Evolutionary conservation across 2,329 filamentous ascomycete genomes (phyloP), one percentile per base, ranked within the genome.

Genomic region (Cytospora paraplurivora): DNA sequence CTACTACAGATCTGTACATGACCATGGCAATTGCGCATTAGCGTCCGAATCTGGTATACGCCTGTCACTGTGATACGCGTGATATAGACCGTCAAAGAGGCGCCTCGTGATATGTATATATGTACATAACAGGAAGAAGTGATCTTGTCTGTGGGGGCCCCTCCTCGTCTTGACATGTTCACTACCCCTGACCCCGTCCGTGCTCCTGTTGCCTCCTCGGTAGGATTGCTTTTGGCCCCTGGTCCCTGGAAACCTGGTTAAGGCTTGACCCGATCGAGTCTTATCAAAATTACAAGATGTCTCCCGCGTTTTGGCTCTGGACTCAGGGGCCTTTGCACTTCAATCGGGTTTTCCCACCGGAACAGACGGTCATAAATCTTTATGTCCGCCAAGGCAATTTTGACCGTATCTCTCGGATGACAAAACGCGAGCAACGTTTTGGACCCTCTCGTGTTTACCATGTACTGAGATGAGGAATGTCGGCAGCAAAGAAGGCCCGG

Each of bases 241-340:
- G 59, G 21, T 53, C 27, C 27, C 27, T 27, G 27, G 27, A 27
- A 27, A 27, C 21, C 33, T 38, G 34, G 54, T 19, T 53, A 32
- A 62, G 47, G 50, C 55, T 62, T 59, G 54, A 55, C 63, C 55
- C 35, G 38, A 52, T 62, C 27, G 32, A 41, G 59, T 52, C 35
- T 54, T 55, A 55, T 38, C 54, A 41, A 17, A 49, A 38, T 61
- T 38, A 55, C 47, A 52, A 34, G 47, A 61, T 49, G 49, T 61
- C 44, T 47, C 44, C 44, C n/a, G 10, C 3, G 41, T 44, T 7
- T 44, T 7, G 7, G 41, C 7, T 19, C n/a, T 47, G n/a, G 44
- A 21, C n/a, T 47, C n/a, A 19, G 3, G 7, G 41, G 10, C 38
- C 7, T 44, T 6, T 44, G 3, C n/a, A 6, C n/a, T 44, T 44